Percentiles rank a stretch among this genome's conserved stretches.
Conservation (phyloP, 2,329 filamentous ascomycete species). For the Neocucurbitaria cava region DNA sequence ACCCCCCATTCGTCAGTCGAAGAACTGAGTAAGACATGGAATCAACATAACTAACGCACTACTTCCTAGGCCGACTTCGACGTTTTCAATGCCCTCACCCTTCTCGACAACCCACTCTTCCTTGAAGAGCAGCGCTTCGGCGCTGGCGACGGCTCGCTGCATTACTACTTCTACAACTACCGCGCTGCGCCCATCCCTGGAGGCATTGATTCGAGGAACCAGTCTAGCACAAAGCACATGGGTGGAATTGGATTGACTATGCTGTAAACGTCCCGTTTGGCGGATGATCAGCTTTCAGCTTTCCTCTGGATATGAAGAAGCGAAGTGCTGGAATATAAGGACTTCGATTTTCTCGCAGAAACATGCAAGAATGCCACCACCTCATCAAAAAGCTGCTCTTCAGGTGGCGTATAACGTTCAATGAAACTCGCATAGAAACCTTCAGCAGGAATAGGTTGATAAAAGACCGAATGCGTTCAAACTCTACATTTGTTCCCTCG, state of each 20-base stretch:
- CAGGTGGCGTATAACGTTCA: too few relatives aligned
- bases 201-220: constrained; percentile 80
- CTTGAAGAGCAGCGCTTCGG: constrained; percentile 94
- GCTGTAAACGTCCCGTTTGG: too few relatives aligned
- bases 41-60: constrained; percentile 1
- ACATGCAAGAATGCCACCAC: too few relatives aligned
- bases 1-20: not conserved
- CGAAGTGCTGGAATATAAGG: too few relatives aligned
- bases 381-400: too few relatives aligned
- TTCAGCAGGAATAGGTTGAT: too few relatives aligned
- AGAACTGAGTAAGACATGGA: not conserved
- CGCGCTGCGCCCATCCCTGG: constrained; percentile 83
- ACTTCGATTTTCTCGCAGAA: too few relatives aligned
- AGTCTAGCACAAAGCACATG: constrained; percentile 76
- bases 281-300: too few relatives aligned
- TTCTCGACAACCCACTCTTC: constrained; percentile 94
- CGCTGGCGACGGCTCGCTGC: constrained; percentile 89
- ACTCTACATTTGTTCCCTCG: too few relatives aligned
- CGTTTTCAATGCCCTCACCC: constrained; percentile 93
- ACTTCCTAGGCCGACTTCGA: constrained; percentile 74
- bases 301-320: too few relatives aligned
- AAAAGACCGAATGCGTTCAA: too few relatives aligned
- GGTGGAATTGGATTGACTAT: constrained; percentile 92
- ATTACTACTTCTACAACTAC: constrained; percentile 99
- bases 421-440: too few relatives aligned